Percentiles rank a stretch among this genome's conserved stretches.
Conservation (phyloP, 371 early-diverging fungal species). For the Mucor sp. region DNA sequence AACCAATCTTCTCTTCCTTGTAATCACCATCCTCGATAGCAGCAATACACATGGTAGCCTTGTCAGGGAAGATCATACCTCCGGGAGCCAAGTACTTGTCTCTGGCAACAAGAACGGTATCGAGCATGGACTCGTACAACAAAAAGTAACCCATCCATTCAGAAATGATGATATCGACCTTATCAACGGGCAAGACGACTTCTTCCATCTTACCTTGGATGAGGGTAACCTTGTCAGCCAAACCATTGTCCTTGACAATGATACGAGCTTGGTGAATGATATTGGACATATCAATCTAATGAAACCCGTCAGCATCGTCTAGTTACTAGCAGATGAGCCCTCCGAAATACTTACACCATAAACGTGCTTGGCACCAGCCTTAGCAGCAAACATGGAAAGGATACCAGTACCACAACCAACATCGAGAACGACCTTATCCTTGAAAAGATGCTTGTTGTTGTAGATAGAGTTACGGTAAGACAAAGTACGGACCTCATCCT, state of each 20-base stretch:
- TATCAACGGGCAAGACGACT: conserved; percentile 86
- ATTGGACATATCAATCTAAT: conserved; percentile 91
- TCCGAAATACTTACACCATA: conserved; percentile 69
- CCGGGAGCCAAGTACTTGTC: conserved; percentile 87
- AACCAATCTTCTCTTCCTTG: conserved; percentile 92
- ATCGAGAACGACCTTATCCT: conserved; percentile 96
- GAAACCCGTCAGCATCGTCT: conserved; percentile 1
- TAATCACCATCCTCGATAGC: conserved; percentile 95
- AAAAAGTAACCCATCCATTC: conserved; percentile 99
- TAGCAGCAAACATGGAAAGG: conserved; percentile 98
- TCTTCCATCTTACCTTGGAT: conserved; percentile 98
- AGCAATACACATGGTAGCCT: conserved; percentile 88
- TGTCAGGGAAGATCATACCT: conserved; percentile 92
- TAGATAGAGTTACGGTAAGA: conserved; percentile 92
- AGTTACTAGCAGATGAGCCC: background rate
- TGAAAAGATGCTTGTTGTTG: conserved; percentile 93
- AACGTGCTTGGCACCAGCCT: conserved; percentile 90
- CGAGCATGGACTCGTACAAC: conserved; percentile 97
- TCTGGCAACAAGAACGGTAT: conserved; percentile 94
- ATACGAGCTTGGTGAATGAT: conserved; percentile 92
- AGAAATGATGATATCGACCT: conserved; percentile 94
- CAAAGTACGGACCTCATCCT: conserved; percentile 95
- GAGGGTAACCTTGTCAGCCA: conserved; percentile 82
- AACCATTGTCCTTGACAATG: conserved; percentile 88
- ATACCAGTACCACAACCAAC: conserved; percentile 99